These are phyloP conservation scores for Pyrenochaeta sp. DNA, from an alignment of 2,329 filamentous ascomycete genomes.

Conservation along the genomic window DNA sequence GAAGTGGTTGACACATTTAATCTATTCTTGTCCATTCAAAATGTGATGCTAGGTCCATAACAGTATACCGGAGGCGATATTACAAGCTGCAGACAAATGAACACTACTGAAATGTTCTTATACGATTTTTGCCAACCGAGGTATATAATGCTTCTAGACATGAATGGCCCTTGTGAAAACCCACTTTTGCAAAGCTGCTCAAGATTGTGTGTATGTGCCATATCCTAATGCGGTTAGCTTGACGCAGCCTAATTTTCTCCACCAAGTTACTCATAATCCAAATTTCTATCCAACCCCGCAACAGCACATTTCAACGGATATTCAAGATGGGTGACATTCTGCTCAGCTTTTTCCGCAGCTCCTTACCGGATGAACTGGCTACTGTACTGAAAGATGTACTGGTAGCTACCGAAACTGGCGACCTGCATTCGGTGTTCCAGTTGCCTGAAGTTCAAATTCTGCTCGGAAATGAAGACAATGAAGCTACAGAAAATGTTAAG, in stretches of 20 bases:
- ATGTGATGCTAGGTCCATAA: no score
- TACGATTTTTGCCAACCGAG: no score
- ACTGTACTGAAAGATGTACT: slow-evolving; percentile 49
- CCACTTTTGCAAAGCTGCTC: background rate
- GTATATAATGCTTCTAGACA: no score
- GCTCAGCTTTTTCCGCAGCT: slow-evolving; percentile 50
- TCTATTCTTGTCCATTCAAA: no score
- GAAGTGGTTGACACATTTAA: background rate
- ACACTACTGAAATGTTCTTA: no score
- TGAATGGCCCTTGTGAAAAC: no score
- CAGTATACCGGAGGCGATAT: no score
- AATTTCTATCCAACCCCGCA: slow-evolving; percentile 31
- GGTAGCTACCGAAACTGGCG: slow-evolving; percentile 51
- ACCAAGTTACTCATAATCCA: slow-evolving; percentile 38
- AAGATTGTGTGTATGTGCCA: slow-evolving; percentile 7
- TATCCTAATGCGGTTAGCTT: slow-evolving; percentile 32
- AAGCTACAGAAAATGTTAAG: slow-evolving; percentile 40
- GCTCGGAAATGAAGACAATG: slow-evolving; percentile 51
- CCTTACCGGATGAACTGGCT: slow-evolving; percentile 54
- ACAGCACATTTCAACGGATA: slow-evolving; percentile 17
- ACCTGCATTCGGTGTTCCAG: slow-evolving; percentile 53
- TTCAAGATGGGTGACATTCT: slow-evolving; percentile 54
- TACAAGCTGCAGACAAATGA: no score
- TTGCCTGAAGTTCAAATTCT: slow-evolving; percentile 51
- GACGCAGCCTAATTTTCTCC: slow-evolving; percentile 41